These are phyloP conservation scores for Nannizziopsis barbatae DNA, from an alignment of 2,329 filamentous ascomycete genomes.

Conservation along the genomic window DNA sequence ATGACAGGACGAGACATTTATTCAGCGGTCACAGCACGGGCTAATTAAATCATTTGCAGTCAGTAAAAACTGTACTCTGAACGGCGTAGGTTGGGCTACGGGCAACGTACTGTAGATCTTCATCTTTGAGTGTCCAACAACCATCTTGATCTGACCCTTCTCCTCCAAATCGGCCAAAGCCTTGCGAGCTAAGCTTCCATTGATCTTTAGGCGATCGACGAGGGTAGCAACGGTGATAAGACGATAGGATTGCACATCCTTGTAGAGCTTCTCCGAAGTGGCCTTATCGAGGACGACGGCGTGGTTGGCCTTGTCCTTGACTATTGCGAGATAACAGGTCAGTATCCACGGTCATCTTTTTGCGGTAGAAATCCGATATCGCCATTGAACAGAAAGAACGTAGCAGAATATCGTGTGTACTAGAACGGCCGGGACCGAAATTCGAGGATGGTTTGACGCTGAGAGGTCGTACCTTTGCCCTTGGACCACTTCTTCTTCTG, in stretches of 20 bases:
- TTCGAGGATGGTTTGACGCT: neutral
- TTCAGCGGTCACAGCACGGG: conserved; percentile 34
- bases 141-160: conserved; percentile 96
- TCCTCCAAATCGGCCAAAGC: conserved; percentile 90
- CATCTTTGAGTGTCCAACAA: conserved; percentile 93
- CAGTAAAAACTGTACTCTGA: neutral
- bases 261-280: conserved; percentile 96
- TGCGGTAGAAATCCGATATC: neutral
- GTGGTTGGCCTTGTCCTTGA: conserved; percentile 99
- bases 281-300: conserved; percentile 95
- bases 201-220: conserved; percentile 99
- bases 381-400: too few relatives aligned
- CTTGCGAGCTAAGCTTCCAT: conserved; percentile 87
- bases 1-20: conserved; percentile 8
- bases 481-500: conserved; percentile 50
- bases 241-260: conserved; percentile 99
- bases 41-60: conserved; percentile 18
- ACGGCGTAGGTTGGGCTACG: neutral
- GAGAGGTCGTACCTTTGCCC: conserved; percentile 40
- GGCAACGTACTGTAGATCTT: conserved; percentile 95
- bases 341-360: conserved; percentile 15
- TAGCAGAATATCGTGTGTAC: neutral
- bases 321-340: conserved; percentile 41
- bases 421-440: neutral
- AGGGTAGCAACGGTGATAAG: conserved; percentile 97